Evolutionary conservation across 179 eudicot species (phyloP).

Genomic region (Sideroxylon spinosum): DNA sequence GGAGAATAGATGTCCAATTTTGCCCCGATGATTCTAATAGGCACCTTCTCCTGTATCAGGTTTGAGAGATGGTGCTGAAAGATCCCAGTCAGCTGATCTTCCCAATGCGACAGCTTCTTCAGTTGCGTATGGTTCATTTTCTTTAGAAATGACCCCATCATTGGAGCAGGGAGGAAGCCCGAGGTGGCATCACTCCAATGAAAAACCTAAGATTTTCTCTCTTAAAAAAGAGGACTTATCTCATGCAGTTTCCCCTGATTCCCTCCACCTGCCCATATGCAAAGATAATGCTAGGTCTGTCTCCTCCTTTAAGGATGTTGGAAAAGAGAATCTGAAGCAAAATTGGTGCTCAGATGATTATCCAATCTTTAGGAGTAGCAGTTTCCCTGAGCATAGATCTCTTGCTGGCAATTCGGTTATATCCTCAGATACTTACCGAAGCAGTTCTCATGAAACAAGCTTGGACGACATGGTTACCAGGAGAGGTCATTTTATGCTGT

Average conservation of each 20-base stretch:
- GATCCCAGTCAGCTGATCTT: conserved; percentile 27
- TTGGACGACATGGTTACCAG: conserved; percentile 32
- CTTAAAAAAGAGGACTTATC: conserved; percentile 26
- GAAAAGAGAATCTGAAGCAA: conserved; percentile 28
- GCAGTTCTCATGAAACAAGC: conserved; percentile 27
- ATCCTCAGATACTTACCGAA: conserved; percentile 22
- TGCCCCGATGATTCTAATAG: conserved; percentile 22
- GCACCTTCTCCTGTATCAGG: conserved; percentile 46
- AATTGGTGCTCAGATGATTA: conserved; percentile 25
- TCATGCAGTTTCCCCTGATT: conserved; percentile 25
- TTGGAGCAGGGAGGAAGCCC: conserved; percentile 29
- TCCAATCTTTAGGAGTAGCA: conserved; percentile 16
- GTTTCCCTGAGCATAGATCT: conserved; percentile 21
- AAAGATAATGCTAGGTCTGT: conserved; percentile 27
- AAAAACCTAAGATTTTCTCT: conserved; percentile 19
- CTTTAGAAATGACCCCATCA: conserved; percentile 23
- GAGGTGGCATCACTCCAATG: conserved; percentile 8
- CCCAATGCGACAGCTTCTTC: conserved; percentile 28
- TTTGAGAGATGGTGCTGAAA: conserved; percentile 28
- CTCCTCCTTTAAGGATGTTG: conserved; percentile 22
- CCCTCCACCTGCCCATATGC: conserved; percentile 21
- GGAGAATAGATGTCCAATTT: conserved; percentile 18
- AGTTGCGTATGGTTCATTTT: conserved; percentile 19
- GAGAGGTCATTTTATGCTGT: conserved; percentile 29
- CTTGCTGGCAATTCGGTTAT: conserved; percentile 24